Evolutionary conservation across 768 basidiomycete genomes (phyloP), one percentile per base, ranked within the genome.

Genomic region (Auriscalpium vulgare): DNA sequence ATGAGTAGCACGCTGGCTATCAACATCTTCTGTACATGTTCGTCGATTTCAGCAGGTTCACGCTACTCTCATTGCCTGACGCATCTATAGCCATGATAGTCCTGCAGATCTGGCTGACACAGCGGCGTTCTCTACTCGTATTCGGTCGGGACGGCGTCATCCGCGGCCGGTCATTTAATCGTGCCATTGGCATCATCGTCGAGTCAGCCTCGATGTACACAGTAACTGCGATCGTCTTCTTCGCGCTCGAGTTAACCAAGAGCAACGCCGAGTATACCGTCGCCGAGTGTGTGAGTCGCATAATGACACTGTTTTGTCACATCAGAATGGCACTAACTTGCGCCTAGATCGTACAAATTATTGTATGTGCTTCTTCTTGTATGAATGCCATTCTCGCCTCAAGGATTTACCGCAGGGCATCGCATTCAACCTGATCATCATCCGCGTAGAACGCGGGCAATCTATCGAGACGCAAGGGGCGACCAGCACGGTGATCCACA

Each of bases 191-290:
- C 13, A 66, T 64, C 52, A 62, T 70, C 54, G 56, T 70, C 43
- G 69, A 70, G 56, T 69, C 68, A 1, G 69, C 66, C 10, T 36
- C 66, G n/a, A 53, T 70, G 34, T 69, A 69, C 56, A 67, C 64
- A 4, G 48, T 58, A 5, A 56, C 56, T 11, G 58, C 57, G 4
- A 43, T 69, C 47, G 53, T 62, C 11, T 59, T 63, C 9, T 65
- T 67, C 55, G 48, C 63, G 10, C 55, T 61, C 11, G 56, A 62
- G 35, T 53, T 65, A 17, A 56, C 60, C 3, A 51, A 56, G 11
- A 68, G 62, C 53, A 66, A 65, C 54, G 65, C 61, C 10, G 51
- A 63, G 17, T 69, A 67, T 49, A 56, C 57, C 14, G 59, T 62
- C 23, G 60, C 61, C 10, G 65, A 63, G 43, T 56, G 58, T n/a